Base-by-base conservation (phyloP, 2,329 filamentous ascomycete species). In the Nigrospora oryzae region DNA sequence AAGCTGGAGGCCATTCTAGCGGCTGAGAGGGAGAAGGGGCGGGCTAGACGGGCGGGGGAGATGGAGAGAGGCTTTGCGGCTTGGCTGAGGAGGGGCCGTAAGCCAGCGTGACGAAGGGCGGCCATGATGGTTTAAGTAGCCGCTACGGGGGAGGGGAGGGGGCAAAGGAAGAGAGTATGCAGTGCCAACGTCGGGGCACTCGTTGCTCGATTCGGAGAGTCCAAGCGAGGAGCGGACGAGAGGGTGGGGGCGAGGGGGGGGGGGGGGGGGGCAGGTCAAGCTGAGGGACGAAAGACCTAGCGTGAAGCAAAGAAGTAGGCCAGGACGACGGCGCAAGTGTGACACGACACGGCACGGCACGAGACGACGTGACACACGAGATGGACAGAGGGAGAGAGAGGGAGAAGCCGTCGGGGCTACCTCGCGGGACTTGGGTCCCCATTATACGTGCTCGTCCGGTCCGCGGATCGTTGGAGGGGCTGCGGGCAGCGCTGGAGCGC, bases 1-100 rank as follows among this genome's bases (percentile, higher is more conserved):
- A 53, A 62, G 46, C 49, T 51, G 16, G 57, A 61, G 34, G 44
- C 54, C 58, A 60, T 58, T 44, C 57, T 59, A 30, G 42, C 16
- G 23, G 44, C 42, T 7, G 54, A 55, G 14, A 48, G 38, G 4
- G 53, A 32, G 35, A 51, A 46, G 17, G 49, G 50, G 15, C 51
- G 47, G 14, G 53, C 44, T 35, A 51, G n/a, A 14, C 13, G 14
- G 33, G 33, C 19, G 33, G 47, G 23, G 11, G 50, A 34, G 14
- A 49, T 42, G 36, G 49, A 44, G 36, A 53, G 23, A 40, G 50
- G 48, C 39, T 48, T 50, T 46, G 40, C 38, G 23, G 52, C 45
- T 28, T 28, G 23, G 44, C 51, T 33, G 33, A 51, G 52, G 34
- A 61, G 49, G 41, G 50, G 49, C 51, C 57, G 51, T 30, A 59